These are phyloP conservation scores for Colletotrichum navitas DNA, from an alignment of 2,329 filamentous ascomycete genomes.

Conservation along the genomic window DNA sequence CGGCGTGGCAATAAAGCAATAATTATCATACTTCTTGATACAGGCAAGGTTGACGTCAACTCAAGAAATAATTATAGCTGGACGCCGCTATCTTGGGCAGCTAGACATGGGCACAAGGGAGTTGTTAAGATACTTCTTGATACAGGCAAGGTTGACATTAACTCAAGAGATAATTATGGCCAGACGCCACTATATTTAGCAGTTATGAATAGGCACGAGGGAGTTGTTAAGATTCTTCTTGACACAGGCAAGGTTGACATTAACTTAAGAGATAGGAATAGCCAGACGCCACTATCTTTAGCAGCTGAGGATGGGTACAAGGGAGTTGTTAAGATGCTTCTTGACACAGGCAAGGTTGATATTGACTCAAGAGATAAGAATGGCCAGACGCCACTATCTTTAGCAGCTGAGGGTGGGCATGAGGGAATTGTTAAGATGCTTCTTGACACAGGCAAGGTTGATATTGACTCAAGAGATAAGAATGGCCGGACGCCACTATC, in stretches of 20 bases:
- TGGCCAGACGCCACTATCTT: too few species aligned
- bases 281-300: background rate
- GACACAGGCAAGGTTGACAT: background rate
- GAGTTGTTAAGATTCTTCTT: background rate
- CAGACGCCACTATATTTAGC: background rate
- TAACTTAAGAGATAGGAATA: background rate
- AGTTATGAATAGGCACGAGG: accelerated
- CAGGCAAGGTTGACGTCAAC: background rate
- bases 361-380: too few species aligned
- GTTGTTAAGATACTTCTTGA: background rate
- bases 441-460: too few species aligned
- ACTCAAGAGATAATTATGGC: background rate
- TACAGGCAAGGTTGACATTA: background rate
- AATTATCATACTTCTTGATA: too few species aligned
- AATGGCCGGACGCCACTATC: too few species aligned
- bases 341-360: too few species aligned
- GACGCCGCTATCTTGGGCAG: background rate
- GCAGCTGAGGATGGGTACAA: accelerated
- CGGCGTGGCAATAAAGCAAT: accelerated
- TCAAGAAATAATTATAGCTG: background rate
- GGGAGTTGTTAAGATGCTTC: too few species aligned
- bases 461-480: too few species aligned
- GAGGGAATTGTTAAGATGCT: too few species aligned
- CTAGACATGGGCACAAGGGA: background rate
- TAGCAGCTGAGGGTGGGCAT: too few species aligned